phyloP scores from a whole-genome alignment of 352 stramenopile genomes.

The Phytophthora pistaciae region DNA sequence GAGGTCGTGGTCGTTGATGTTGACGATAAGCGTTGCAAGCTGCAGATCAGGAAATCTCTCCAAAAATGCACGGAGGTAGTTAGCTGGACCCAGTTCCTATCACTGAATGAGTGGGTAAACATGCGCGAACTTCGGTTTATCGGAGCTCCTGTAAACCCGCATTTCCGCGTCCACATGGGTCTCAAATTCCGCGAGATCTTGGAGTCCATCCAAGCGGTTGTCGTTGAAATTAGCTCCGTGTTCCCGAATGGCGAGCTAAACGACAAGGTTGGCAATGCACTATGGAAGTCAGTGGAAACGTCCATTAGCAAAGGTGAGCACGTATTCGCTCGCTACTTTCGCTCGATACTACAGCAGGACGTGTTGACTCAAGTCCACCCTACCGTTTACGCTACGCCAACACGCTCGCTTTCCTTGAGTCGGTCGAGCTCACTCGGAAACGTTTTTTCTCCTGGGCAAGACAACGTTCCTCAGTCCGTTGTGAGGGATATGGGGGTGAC shows the following conservation, averaged over 20 bases:
- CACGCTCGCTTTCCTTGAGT: constrained; percentile 22
- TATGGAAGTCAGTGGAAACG: constrained; percentile 66
- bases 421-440: constrained; percentile 30
- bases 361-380: constrained; percentile 18
- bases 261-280: constrained; percentile 55
- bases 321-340: constrained; percentile 79
- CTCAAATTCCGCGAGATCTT: constrained; percentile 68
- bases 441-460: constrained; percentile 31
- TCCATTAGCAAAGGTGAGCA: constrained; percentile 71
- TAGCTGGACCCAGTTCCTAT: constrained; percentile 54
- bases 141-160: constrained; percentile 56
- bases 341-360: constrained; percentile 70
- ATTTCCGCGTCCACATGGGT: constrained; percentile 76
- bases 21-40: constrained; percentile 72
- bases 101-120: constrained; percentile 57
- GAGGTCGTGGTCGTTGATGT: constrained; percentile 64
- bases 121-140: constrained; percentile 65
- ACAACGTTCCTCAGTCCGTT: constrained; percentile 31
- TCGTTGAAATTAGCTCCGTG: constrained; percentile 79
- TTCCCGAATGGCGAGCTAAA: constrained; percentile 75
- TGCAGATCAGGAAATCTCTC: constrained; percentile 68
- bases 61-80: constrained; percentile 40
- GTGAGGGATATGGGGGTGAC: constrained; percentile 26
- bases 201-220: constrained; percentile 65
- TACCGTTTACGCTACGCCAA: not conserved